phyloP scores from a whole-genome alignment of 140 eudicot genomes.

The Cichorium intybus region DNA sequence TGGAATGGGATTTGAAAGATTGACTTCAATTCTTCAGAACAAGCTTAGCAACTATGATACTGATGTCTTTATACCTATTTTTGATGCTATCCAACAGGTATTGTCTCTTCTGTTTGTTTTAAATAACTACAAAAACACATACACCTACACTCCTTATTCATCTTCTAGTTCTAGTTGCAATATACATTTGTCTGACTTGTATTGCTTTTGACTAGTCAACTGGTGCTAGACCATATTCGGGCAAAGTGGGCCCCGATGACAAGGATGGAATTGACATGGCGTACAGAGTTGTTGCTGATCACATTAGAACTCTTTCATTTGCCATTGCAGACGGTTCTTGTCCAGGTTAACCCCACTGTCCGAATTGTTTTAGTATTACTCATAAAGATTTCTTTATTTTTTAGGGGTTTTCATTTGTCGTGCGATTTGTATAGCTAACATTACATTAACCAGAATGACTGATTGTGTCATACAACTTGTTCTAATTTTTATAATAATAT shows the following conservation, averaged over 20 bases:
- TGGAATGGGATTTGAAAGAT: constrained; percentile 97
- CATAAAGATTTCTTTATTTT: too few relatives aligned
- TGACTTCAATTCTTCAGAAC: constrained; percentile 93
- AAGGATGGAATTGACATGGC: constrained; percentile 93
- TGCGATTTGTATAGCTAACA: too few relatives aligned
- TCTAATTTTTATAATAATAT: neutral
- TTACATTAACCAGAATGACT: neutral
- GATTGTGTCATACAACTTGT: neutral
- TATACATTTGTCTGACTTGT: neutral
- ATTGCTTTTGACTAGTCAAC: constrained; percentile 55
- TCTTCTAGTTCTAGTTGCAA: neutral
- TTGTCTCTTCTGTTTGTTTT: too few relatives aligned
- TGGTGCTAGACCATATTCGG: constrained; percentile 78
- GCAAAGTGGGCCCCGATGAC: constrained; percentile 91
- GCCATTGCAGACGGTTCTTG: constrained; percentile 98
- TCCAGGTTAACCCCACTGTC: constrained; percentile 57
- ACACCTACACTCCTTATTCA: neutral
- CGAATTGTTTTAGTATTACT: too few relatives aligned
- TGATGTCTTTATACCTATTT: constrained; percentile 82
- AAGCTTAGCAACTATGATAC: constrained; percentile 97
- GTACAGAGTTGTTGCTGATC: constrained; percentile 97
- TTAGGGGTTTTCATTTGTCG: too few relatives aligned
- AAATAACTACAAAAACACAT: neutral
- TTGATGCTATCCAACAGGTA: constrained; percentile 87
- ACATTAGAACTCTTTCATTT: constrained; percentile 92